Percentiles rank a stretch among this genome's conserved stretches.
Evolutionary conservation across 1,284 basidiomycete species (phyloP).

Genomic region (Phylloporus gajari): DNA sequence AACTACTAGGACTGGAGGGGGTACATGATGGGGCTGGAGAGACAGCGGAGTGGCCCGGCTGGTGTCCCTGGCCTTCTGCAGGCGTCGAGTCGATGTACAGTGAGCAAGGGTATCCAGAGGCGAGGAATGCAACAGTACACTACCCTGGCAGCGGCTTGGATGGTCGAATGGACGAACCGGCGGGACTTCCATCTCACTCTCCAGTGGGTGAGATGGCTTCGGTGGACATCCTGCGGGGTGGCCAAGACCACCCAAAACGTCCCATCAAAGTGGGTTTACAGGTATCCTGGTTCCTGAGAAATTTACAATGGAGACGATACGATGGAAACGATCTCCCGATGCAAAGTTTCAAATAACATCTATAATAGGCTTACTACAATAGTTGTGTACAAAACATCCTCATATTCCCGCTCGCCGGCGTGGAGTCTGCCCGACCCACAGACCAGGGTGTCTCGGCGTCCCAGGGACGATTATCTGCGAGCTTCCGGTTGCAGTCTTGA

Average conservation of each 20-base stretch:
- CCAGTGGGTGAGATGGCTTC: conserved; percentile 9
- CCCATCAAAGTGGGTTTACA: conserved; percentile 5
- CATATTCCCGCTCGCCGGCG: conserved; percentile 63
- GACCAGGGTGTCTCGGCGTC: conserved; percentile 82
- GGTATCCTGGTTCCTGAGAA: conserved; percentile 17
- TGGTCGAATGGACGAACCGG: conserved; percentile 28
- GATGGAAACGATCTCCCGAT: conserved; percentile 22
- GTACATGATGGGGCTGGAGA: conserved; percentile 19
- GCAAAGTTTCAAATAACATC: conserved; percentile 1
- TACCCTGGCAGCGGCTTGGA: conserved; percentile 28
- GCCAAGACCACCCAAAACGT: background rate
- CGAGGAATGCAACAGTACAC: conserved; percentile 44
- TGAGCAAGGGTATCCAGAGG: conserved; percentile 55
- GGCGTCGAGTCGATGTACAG: conserved; percentile 51
- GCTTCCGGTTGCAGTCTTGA: conserved; percentile 66
- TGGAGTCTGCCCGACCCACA: conserved; percentile 70
- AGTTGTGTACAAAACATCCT: conserved; percentile 12
- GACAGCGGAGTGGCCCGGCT: conserved; percentile 16
- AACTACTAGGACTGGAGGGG: conserved; percentile 6
- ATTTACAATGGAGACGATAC: background rate
- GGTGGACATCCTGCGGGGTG: conserved; percentile 21
- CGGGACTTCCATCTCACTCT: conserved; percentile 30
- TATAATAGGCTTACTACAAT: background rate
- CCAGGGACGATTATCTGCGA: conserved; percentile 82
- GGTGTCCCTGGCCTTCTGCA: conserved; percentile 15